These are phyloP conservation scores for Lachnellula subtilissima DNA, from an alignment of 2,329 filamentous ascomycete species.

Conservation along the genomic window DNA sequence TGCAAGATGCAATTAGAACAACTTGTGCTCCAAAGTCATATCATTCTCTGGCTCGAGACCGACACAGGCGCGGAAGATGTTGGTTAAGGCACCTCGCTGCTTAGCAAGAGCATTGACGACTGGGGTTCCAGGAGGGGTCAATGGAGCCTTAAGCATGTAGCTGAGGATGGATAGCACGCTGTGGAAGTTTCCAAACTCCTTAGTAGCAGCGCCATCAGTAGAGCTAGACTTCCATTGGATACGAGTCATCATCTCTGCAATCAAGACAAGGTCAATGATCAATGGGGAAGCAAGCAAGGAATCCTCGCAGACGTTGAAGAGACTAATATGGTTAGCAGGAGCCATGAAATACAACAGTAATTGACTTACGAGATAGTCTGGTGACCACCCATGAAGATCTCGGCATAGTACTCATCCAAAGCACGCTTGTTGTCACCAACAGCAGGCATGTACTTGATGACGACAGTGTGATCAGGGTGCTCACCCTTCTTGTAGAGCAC, in stretches of 20 bases:
- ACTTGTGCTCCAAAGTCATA: slow-evolving; percentile 99
- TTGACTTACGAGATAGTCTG: slow-evolving; percentile 78
- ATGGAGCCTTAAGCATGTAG: slow-evolving; percentile 97
- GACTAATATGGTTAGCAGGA: slow-evolving; percentile 41
- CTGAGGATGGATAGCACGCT: slow-evolving; percentile 93
- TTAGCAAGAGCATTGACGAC: slow-evolving; percentile 95
- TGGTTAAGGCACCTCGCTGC: slow-evolving; percentile 89
- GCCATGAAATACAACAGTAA: slow-evolving; percentile 21
- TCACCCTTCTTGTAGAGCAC: slow-evolving; percentile 88
- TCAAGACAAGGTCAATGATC: slow-evolving; percentile 91
- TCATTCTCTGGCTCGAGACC: slow-evolving; percentile 96
- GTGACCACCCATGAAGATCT: slow-evolving; percentile 98
- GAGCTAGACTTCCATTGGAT: slow-evolving; percentile 78
- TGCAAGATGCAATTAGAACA: slow-evolving; percentile 54
- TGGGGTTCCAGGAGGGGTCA: slow-evolving; percentile 90
- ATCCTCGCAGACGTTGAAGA: slow-evolving; percentile 99
- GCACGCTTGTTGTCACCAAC: slow-evolving; percentile 99
- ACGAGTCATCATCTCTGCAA: slow-evolving; percentile 97
- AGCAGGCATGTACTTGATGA: slow-evolving; percentile 99
- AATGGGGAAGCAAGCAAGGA: slow-evolving; percentile 91
- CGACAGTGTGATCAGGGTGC: slow-evolving; percentile 95
- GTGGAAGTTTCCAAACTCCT: slow-evolving; percentile 89
- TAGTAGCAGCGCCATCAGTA: slow-evolving; percentile 46
- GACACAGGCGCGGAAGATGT: slow-evolving; percentile 98
- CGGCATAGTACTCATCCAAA: slow-evolving; percentile 96